These are phyloP conservation scores for Pleoardoris graminearum DNA, from an alignment of 2,329 filamentous ascomycete genomes.

Conservation along the genomic window DNA sequence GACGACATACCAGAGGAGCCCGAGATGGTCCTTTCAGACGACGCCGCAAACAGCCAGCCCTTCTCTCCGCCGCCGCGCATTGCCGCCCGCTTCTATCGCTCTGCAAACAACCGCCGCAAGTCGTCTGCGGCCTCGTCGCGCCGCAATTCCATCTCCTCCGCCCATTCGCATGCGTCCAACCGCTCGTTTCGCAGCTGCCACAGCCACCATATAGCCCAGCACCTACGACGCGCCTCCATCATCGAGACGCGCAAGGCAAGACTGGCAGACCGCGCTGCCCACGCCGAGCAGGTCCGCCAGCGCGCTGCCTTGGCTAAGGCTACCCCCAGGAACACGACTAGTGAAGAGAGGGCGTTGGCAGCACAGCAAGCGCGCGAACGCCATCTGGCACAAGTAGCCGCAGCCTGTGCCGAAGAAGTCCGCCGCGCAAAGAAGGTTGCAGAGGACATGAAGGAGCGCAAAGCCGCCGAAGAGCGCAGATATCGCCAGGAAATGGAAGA, in stretches of 20 bases:
- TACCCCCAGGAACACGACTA: slow-evolving; percentile 65
- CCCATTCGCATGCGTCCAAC: slow-evolving; percentile 70
- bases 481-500: slow-evolving; percentile 77
- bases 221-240: slow-evolving; percentile 77
- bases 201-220: slow-evolving; percentile 77
- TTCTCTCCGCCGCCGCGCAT: slow-evolving; percentile 74
- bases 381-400: slow-evolving; percentile 79
- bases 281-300: slow-evolving; percentile 80
- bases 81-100: slow-evolving; percentile 74
- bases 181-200: slow-evolving; percentile 62
- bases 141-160: slow-evolving; percentile 77
- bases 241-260: slow-evolving; percentile 79
- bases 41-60: slow-evolving; percentile 44
- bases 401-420: slow-evolving; percentile 80
- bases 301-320: slow-evolving; percentile 75
- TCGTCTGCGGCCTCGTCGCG: slow-evolving; percentile 78
- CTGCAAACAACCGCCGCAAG: slow-evolving; percentile 68
- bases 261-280: slow-evolving; percentile 76
- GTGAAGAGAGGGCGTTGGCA: slow-evolving; percentile 75
- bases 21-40: slow-evolving; percentile 47
- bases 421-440: slow-evolving; percentile 81
- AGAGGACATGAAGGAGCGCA: slow-evolving; percentile 78
- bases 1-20: slow-evolving; percentile 49
- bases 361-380: slow-evolving; percentile 78
- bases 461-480: slow-evolving; percentile 72